Conservation (phyloP, 2,329 filamentous ascomycete genomes). For the Trichophaea hybrida region DNA sequence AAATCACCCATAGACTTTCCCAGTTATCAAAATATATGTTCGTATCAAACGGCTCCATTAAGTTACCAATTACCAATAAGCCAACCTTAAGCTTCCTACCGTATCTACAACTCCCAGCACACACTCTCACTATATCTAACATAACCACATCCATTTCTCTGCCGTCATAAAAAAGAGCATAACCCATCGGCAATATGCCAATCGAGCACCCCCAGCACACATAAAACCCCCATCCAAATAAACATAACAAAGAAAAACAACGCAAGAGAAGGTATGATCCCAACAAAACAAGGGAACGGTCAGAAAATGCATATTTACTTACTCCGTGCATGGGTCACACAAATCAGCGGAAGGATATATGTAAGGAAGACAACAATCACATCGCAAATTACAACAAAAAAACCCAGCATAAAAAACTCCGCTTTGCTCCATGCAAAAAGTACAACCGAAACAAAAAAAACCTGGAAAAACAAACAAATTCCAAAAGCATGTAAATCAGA, state of each 20-base stretch:
- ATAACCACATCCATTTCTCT: neutral
- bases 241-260: neutral
- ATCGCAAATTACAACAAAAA: neutral
- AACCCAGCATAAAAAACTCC: conserved; percentile 2
- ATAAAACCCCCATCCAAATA: neutral
- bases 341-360: too few relatives aligned
- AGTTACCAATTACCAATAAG: neutral
- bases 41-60: neutral
- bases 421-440: neutral
- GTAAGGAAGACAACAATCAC: too few relatives aligned
- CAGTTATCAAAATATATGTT: neutral
- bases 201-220: conserved; percentile 2
- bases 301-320: conserved; percentile 3
- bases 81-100: neutral
- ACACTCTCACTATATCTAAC: neutral
- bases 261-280: conserved; percentile 7
- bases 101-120: neutral
- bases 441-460: neutral
- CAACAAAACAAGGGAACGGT: conserved; percentile 16
- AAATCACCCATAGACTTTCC: conserved; percentile 3
- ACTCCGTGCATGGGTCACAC: neutral
- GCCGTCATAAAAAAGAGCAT: neutral
- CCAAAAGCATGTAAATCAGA: conserved; percentile 4
- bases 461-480: conserved; percentile 2
- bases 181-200: neutral